Conservation (phyloP, 257 asterid genomes). For the Ajuga chamaepitys region DNA sequence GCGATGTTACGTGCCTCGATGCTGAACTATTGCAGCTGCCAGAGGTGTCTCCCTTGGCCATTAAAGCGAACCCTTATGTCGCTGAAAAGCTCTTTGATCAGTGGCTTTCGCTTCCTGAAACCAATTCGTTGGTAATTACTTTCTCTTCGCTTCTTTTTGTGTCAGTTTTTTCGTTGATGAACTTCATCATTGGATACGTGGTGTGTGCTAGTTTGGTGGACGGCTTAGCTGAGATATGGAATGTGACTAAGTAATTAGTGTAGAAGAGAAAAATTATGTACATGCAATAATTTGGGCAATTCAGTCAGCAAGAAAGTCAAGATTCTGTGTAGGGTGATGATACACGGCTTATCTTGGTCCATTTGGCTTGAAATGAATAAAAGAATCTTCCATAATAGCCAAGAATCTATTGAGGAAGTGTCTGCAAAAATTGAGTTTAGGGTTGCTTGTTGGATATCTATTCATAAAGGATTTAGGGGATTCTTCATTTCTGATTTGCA, state of each 20-base stretch:
- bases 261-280: neutral
- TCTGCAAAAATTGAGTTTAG: no score
- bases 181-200: neutral
- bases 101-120: slow-evolving; percentile 94
- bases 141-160: neutral
- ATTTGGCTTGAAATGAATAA: no score
- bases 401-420: no score
- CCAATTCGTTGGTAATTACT: slow-evolving; percentile 59
- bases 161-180: neutral
- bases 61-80: slow-evolving; percentile 72
- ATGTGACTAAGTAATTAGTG: neutral
- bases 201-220: slow-evolving; percentile 14
- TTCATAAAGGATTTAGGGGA: no score
- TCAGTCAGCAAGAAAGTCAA: neutral
- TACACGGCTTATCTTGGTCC: no score
- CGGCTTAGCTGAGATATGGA: slow-evolving; percentile 3
- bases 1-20: slow-evolving; percentile 76
- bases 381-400: no score
- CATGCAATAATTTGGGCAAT: slow-evolving; percentile 1
- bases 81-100: slow-evolving; percentile 89
- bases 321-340: no score
- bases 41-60: slow-evolving; percentile 85
- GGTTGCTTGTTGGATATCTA: no score
- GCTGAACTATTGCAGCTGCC: slow-evolving; percentile 87
- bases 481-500: no score